Conservation (phyloP, 2,329 filamentous ascomycete species). For the Thermoascus crustaceus region DNA sequence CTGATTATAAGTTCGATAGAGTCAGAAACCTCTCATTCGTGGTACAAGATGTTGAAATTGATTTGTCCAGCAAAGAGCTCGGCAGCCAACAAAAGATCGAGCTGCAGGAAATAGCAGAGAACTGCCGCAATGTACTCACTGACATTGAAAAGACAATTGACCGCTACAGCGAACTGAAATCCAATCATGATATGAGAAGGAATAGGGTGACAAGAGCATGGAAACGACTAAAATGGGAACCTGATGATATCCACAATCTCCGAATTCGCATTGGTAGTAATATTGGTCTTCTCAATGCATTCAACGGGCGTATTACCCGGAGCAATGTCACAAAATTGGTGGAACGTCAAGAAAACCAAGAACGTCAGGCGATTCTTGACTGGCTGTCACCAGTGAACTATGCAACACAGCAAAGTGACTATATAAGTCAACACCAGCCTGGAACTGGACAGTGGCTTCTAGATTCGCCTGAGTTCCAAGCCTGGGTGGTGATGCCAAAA, state of each 20-base stretch:
- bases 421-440: constrained; percentile 3
- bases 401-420: constrained; percentile 9
- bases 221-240: constrained; percentile 16
- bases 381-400: constrained; percentile 7
- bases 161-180: background rate
- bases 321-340: background rate
- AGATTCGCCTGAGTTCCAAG: constrained; percentile 10
- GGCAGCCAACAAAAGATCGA: constrained; percentile 11
- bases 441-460: constrained; percentile 18
- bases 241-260: constrained; percentile 6
- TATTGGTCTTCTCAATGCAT: constrained; percentile 1
- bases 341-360: constrained; percentile 2
- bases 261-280: constrained; percentile 12
- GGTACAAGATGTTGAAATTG: constrained; percentile 17
- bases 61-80: constrained; percentile 11
- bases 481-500: constrained; percentile 4
- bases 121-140: constrained; percentile 13
- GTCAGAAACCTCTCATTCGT: constrained; percentile 20
- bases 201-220: too few relatives aligned
- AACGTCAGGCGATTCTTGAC: constrained; percentile 4
- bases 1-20: too few relatives aligned
- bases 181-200: too few relatives aligned
- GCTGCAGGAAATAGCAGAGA: constrained; percentile 9
- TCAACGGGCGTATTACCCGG: constrained; percentile 2
- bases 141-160: background rate